Evolutionary conservation across 2,329 filamentous ascomycete species (phyloP), one percentile per base, ranked within the genome.

Genomic region (Sarocladium strictum): DNA sequence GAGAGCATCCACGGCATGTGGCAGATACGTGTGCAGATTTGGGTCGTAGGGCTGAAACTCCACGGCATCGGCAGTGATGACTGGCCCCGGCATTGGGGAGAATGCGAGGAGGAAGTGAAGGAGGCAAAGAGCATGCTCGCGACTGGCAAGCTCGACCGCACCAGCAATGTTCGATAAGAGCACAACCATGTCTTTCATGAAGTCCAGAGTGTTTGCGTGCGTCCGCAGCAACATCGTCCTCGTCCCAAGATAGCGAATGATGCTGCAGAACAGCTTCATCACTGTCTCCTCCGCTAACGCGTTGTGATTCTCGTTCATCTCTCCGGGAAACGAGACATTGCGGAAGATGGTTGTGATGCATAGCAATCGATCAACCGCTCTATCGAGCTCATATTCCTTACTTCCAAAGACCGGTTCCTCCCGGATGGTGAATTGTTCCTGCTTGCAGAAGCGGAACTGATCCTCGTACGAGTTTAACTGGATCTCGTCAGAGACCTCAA

Each of bases 161-260:
- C 89, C 84, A 7, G 91, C 85, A 49, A 95, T 83, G 68, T 99
- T 97, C 55, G 93, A 97, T 54, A 99, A 76, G 60, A 96, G 84
- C 15, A 90, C 86, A 56, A 97, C 83, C 27, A 91, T 77, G 68
- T 99, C 94, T 72, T 99, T 99, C 89, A 97, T 96, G 63, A 97
- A 93, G 69, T 99, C 94, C 60, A 97, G 76, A 0, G 89, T 94
- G 69, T 97, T 96, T 64, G 81, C 78, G 60, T 94, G 81, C 3
- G 85, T 90, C 37, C 90, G 84, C 40, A 97, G 74, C 27, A 97
- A 79, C 79, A 93, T 89, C 61, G 90, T 90, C 14, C 91, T 86
- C 3, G 92, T 97, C 27, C 93, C 94, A 14, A 97, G 78, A 60
- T 94, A 89, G 57, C 91, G 81, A 58, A 97, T 91, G 3, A 92